Base-by-base conservation (phyloP, 2,329 filamentous ascomycete species). In the Alternaria dauci region DNA sequence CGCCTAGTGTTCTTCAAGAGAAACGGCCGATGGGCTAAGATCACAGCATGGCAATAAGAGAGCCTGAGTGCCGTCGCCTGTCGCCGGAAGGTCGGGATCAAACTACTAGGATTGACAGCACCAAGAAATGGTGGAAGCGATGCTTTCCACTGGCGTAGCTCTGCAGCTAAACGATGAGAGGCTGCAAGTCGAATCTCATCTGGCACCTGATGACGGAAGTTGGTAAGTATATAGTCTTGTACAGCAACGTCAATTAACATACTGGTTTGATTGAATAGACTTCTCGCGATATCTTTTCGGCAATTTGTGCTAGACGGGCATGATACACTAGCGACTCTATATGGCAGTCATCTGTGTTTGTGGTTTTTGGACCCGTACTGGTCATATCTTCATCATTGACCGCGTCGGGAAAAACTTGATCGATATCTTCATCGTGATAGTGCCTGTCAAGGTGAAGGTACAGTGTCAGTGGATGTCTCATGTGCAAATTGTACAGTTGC, bases 371-470 rank as follows among this genome's bases (percentile, higher is more conserved):
- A 70, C 25, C 84, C 76, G 32, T 80, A 69, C 8, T 80, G 67
- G 83, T 80, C 76, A 89, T 83, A 30, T 87, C 82, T 38, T 87
- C 83, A 59, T 89, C 87, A 55, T 87, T 86, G 43, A 87, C 80
- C 1, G 78, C 67, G 16, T 81, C 81, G 0, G 87, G 87, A n/a
- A 87, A 80, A 2, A 84, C 82, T 58, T 89, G 86, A 46, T 89
- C 86, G 41, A 88, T 86, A 48, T 89, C 86, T 26, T 88, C 85
- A 42, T 89, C 87, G 52, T 87, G 86, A 23, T 59, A 53, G 44
- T 58, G 48, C 9, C 50, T 30, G 9, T 30, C 28, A 30, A 30
- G 11, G 28, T 11, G 28, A 11, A 30, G 1, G 28, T 30, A 30
- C 28, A 8, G 28, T 30, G 28, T 30, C 28, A 30, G 28, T 30